These are phyloP conservation scores for Sarcomyxa edulis DNA, from an alignment of 768 basidiomycete species.

Conservation along the genomic window DNA sequence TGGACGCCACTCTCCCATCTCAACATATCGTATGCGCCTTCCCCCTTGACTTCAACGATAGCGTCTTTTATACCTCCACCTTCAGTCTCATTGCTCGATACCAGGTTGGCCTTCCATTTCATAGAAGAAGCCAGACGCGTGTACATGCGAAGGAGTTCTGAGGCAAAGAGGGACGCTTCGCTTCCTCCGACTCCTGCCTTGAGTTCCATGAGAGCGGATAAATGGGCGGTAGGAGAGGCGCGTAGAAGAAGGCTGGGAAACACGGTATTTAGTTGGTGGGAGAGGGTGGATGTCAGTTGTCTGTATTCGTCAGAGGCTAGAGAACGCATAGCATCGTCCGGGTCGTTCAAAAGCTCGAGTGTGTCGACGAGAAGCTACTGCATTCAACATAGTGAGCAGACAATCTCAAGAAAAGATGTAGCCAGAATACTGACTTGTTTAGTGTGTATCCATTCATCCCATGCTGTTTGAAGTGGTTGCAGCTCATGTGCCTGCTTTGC, in stretches of 20 bases:
- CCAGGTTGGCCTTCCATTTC: conserved; percentile 56
- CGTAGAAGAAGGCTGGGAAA: conserved; percentile 77
- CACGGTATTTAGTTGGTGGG: conserved; percentile 29
- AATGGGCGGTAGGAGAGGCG: conserved; percentile 52
- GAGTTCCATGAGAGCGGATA: conserved; percentile 83
- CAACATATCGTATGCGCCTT: conserved; percentile 72
- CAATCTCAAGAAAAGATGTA: background rate
- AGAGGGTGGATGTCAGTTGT: conserved; percentile 32
- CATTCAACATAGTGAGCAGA: conserved; percentile 13
- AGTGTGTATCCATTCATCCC: conserved; percentile 57
- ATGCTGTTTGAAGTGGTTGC: conserved; percentile 62
- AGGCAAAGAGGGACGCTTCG: conserved; percentile 79
- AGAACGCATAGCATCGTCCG: conserved; percentile 69
- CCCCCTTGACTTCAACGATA: conserved; percentile 72
- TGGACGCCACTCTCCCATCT: conserved; percentile 95
- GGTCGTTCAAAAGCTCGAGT: conserved; percentile 55
- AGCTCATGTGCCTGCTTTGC: conserved; percentile 65
- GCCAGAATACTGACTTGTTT: conserved; percentile 42
- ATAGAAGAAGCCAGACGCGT: conserved; percentile 51
- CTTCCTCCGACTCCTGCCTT: conserved; percentile 92
- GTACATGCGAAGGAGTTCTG: conserved; percentile 81
- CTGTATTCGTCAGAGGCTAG: conserved; percentile 68
- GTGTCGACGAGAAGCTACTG: conserved; percentile 67
- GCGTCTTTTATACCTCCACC: conserved; percentile 74
- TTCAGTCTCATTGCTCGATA: conserved; percentile 54